Percentiles rank a stretch among this genome's conserved stretches.
Conservation (phyloP, 192 early-diverging fungal species). For the Entomortierella beljakovae region DNA sequence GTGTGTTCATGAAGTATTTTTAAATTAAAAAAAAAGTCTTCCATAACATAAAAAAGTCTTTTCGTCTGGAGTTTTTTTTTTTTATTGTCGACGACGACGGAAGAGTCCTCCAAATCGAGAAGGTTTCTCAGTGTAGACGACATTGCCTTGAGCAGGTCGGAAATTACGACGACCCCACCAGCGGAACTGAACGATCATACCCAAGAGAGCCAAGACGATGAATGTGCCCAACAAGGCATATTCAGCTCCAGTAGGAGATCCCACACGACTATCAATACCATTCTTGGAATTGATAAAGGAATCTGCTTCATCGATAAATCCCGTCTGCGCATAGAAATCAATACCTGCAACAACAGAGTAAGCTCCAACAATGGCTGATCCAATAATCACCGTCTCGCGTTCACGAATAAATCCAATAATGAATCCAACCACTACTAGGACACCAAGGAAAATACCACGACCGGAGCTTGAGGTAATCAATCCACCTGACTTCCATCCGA, state of each 20-base stretch:
- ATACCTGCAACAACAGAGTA: conserved; percentile 55
- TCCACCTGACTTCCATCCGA: conserved; percentile 56
- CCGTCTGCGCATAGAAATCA: conserved; percentile 57
- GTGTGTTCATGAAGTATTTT: too few relatives aligned
- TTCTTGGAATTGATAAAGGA: conserved; percentile 52
- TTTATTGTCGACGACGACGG: conserved; percentile 7
- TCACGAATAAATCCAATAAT: conserved; percentile 43
- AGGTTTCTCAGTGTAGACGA: conserved; percentile 41
- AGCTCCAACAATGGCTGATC: conserved; percentile 50
- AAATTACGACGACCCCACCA: conserved; percentile 35
- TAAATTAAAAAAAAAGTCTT: neutral
- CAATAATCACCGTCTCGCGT: conserved; percentile 34
- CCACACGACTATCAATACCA: conserved; percentile 21
- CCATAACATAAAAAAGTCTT: neutral
- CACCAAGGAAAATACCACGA: conserved; percentile 50
- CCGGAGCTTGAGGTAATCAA: conserved; percentile 43
- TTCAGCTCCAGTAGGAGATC: conserved; percentile 13
- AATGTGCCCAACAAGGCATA: conserved; percentile 38
- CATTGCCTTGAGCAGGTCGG: conserved; percentile 24
- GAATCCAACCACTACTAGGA: conserved; percentile 49
- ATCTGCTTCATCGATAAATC: conserved; percentile 39
- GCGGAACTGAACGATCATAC: conserved; percentile 49
- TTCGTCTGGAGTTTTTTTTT: neutral
- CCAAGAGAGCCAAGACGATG: conserved; percentile 37
- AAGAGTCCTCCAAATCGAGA: conserved; percentile 30